A percentile compares a stretch with the other conserved stretches of the same genome.
These are phyloP conservation scores for Bipolaris sorokiniana DNA, from an alignment of 2,329 filamentous ascomycete species.

Conservation along the genomic window DNA sequence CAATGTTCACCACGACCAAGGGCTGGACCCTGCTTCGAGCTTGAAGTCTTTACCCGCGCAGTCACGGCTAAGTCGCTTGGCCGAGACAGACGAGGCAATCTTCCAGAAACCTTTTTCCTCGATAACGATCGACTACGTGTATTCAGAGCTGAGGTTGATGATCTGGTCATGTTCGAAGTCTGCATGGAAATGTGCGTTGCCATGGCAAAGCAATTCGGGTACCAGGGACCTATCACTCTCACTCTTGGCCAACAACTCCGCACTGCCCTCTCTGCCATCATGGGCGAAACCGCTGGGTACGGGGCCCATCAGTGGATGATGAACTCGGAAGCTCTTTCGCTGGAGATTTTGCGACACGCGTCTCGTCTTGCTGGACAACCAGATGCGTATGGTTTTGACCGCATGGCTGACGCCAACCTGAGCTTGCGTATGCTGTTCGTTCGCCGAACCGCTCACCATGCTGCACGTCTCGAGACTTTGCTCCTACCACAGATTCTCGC, in stretches of 20 bases:
- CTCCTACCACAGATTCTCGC: slow-evolving; percentile 38
- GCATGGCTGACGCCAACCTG: slow-evolving; percentile 46
- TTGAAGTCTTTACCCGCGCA: slow-evolving; percentile 55
- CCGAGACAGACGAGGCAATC: slow-evolving; percentile 40
- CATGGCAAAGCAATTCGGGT: slow-evolving; percentile 34
- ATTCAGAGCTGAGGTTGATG: slow-evolving; percentile 61
- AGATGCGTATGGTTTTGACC: slow-evolving; percentile 39
- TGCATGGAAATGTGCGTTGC: slow-evolving; percentile 58
- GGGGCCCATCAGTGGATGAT: slow-evolving; percentile 47
- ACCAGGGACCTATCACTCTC: slow-evolving; percentile 30
- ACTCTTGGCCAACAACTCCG: slow-evolving; percentile 35
- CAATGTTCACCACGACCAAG: slow-evolving; percentile 27
- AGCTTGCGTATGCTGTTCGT: slow-evolving; percentile 45
- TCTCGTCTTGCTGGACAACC: slow-evolving; percentile 41
- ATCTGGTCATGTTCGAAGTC: slow-evolving; percentile 60
- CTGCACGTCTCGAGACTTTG: slow-evolving; percentile 34
- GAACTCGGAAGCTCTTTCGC: slow-evolving; percentile 52
- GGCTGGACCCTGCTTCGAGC: slow-evolving; percentile 25
- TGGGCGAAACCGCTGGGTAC: slow-evolving; percentile 39
- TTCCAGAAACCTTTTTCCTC: slow-evolving; percentile 64
- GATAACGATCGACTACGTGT: slow-evolving; percentile 61
- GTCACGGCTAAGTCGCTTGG: slow-evolving; percentile 54
- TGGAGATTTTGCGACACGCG: slow-evolving; percentile 54
- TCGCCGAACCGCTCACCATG: slow-evolving; percentile 41
- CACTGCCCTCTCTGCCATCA: slow-evolving; percentile 49